Conservation (phyloP, 768 basidiomycete species). For the Psilocybe tampanensis region DNA sequence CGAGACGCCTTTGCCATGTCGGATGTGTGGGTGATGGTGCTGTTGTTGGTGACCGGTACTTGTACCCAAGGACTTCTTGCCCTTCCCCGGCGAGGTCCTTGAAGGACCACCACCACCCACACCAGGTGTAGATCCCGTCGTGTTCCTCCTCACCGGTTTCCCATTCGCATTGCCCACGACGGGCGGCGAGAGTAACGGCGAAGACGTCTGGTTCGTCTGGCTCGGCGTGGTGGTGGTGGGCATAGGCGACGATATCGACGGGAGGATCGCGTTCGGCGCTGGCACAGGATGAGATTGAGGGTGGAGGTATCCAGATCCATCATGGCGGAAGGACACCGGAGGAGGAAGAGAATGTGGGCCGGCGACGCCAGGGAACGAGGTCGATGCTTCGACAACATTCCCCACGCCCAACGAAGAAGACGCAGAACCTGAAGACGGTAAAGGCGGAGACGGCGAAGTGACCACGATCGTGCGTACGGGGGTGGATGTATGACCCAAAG, state of each 20-base stretch:
- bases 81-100: not conserved
- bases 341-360: slow-evolving; percentile 28
- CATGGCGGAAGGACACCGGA: slow-evolving; percentile 57
- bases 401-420: not conserved
- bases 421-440: too few relatives aligned
- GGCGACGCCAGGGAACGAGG: slow-evolving; percentile 21
- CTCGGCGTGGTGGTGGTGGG: too few relatives aligned
- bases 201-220: too few relatives aligned
- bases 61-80: not conserved
- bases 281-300: too few relatives aligned
- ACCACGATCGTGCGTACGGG: slow-evolving; percentile 11
- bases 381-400: too few relatives aligned
- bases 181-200: slow-evolving; percentile 13
- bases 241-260: too few relatives aligned
- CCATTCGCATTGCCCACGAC: slow-evolving; percentile 15
- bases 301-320: slow-evolving; percentile 44
- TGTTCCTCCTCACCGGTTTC: slow-evolving; percentile 65
- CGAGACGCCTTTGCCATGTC: slow-evolving; percentile 26
- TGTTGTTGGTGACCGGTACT: not conserved
- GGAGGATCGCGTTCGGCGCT: too few relatives aligned
- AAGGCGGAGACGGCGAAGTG: slow-evolving; percentile 19
- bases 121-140: slow-evolving; percentile 57
- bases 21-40: not conserved
- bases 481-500: not conserved
- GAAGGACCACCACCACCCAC: too few relatives aligned